Evolutionary conservation across 345 rosid genomes (phyloP), one percentile per base, ranked within the genome.

Genomic region (Brassica napus): DNA sequence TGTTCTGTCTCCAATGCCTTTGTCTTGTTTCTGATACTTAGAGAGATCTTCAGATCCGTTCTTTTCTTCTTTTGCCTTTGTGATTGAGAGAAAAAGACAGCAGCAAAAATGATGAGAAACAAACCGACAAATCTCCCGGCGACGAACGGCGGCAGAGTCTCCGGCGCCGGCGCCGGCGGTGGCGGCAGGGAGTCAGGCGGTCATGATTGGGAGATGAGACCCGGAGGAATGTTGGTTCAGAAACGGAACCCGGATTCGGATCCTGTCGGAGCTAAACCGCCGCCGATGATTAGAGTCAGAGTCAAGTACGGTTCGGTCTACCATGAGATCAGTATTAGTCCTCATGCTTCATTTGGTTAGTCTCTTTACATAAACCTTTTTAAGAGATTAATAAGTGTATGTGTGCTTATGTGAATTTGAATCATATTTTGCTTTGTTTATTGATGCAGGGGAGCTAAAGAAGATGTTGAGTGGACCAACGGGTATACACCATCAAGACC

Each of bases 171-270:
- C 3, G 49, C 21, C 15, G 57, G 8, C 57, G 57, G 57, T 24
- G 88, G 80, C 79, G 89, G 77, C 49, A 85, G 72, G 67, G 94
- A 88, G 79, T 59, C 89, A 34, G 88, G 83, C 34, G 86, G 87
- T 15, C 77, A 86, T 16, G 94, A 90, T 18, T 96, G 92, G 98
- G 99, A 96, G 86, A 81, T 93, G 72, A 85, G 99, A 76, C 99
- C 99, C 12, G 98, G 99, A 5, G 99, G 99, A 35, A 96, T 96
- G 99, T 74, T 96, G 74, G 99, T 96, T 8, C 99, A 96, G 87
- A 96, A 92, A 82, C 87, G 99, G 5, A 86, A 74, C 79, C 90
- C 88, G 74, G 94, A 89, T 68, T 87, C 90, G 68, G 96, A 90
- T 80, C 88, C 86, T 72, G 44, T 32, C 76, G 75, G 93, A 57